Evolutionary conservation across 345 rosid genomes (phyloP).

Genomic region (Boechera stricta): DNA sequence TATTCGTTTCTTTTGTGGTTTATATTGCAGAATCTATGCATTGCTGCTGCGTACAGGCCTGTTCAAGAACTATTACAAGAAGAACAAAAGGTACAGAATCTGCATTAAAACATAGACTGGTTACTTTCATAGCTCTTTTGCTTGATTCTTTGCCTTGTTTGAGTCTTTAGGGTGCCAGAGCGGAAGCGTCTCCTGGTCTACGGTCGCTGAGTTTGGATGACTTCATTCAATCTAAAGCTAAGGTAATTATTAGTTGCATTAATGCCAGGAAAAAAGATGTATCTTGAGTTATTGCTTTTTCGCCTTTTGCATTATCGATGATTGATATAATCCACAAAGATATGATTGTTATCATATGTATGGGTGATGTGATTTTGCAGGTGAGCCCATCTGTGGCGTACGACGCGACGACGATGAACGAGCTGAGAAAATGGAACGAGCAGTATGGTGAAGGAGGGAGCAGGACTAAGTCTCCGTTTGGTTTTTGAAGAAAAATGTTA

Average conservation of each 20-base stretch:
- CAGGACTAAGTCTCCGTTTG: constrained; percentile 81
- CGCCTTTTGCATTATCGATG: neutral
- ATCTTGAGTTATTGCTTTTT: neutral
- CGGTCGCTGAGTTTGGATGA: constrained; percentile 82
- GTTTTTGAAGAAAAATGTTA: constrained; percentile 52
- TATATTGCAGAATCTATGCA: constrained; percentile 77
- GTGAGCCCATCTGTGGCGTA: constrained; percentile 93
- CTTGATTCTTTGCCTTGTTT: constrained; percentile 19
- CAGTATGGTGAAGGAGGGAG: constrained; percentile 98
- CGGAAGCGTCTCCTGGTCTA: constrained; percentile 47
- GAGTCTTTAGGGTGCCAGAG: constrained; percentile 51
- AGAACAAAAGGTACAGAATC: constrained; percentile 63
- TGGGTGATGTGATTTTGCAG: constrained; percentile 45
- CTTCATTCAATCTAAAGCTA: constrained; percentile 77
- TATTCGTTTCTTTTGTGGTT: constrained; percentile 20
- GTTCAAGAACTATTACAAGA: constrained; percentile 86
- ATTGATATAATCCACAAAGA: constrained; percentile 20
- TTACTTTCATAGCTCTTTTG: neutral
- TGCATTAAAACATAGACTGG: neutral
- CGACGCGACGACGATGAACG: constrained; percentile 90
- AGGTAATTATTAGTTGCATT: constrained; percentile 56
- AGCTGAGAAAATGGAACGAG: constrained; percentile 97
- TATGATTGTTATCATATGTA: constrained; percentile 25
- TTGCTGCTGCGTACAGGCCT: constrained; percentile 97
- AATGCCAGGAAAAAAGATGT: neutral